phyloP scores from a whole-genome alignment of 2,329 filamentous ascomycete genomes.

The Leptographium flavum region DNA sequence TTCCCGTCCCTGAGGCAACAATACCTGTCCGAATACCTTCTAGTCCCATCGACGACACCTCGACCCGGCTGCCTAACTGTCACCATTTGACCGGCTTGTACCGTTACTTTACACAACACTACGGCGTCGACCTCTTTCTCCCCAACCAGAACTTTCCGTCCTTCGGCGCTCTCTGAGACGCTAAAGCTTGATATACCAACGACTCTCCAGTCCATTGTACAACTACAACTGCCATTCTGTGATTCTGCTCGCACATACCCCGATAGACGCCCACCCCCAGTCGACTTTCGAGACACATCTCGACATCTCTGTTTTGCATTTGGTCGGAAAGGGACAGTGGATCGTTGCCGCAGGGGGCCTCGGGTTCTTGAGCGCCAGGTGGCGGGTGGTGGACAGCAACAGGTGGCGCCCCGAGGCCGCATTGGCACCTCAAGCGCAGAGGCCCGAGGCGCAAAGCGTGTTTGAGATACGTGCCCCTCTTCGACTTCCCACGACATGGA shows the following conservation, averaged over 20 bases:
- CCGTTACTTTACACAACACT: not conserved
- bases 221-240: too few relatives aligned
- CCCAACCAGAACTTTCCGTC: not conserved
- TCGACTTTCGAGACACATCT: too few relatives aligned
- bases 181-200: too few relatives aligned
- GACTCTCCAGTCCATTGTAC: too few relatives aligned
- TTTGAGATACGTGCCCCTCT: not conserved
- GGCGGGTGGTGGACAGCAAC: conserved; percentile 26
- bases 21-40: too few relatives aligned
- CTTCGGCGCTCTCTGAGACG: too few relatives aligned
- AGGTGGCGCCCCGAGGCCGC: conserved; percentile 9
- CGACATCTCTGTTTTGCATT: too few relatives aligned
- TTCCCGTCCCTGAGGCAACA: too few relatives aligned
- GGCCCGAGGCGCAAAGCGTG: not conserved
- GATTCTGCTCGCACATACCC: too few relatives aligned
- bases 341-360: conserved; percentile 14
- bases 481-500: conserved; percentile 42
- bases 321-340: not conserved
- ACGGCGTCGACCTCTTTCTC: not conserved
- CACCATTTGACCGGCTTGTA: not conserved
- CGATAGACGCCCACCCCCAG: too few relatives aligned
- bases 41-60: not conserved
- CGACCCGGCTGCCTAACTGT: too few relatives aligned
- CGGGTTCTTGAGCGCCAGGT: conserved; percentile 27
- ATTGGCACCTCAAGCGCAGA: not conserved